Percentiles rank a stretch among this genome's conserved stretches.
Conservation (phyloP, 441 rosid genomes). For the Bruguiera hainesii region DNA sequence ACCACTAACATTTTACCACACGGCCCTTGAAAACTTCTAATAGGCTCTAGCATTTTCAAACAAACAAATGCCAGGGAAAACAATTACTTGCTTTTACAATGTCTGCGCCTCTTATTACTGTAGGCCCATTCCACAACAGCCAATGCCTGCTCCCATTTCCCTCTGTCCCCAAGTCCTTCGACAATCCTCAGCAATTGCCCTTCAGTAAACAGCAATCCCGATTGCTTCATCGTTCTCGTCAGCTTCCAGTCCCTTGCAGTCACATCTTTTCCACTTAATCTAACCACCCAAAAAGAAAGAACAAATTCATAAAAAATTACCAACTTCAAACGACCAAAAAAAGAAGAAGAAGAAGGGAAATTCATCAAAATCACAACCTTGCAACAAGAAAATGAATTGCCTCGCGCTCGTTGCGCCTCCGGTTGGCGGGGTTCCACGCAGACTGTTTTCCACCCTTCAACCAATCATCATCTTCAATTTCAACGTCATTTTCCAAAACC, state of each 20-base stretch:
- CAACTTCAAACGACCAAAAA: background rate
- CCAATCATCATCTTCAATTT: slow-evolving; percentile 35
- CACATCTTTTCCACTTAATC: slow-evolving; percentile 67
- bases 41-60: background rate
- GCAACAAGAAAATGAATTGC: slow-evolving; percentile 64
- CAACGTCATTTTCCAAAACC: slow-evolving; percentile 76
- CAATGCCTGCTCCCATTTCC: slow-evolving; percentile 74
- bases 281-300: slow-evolving; percentile 24
- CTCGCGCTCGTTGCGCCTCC: slow-evolving; percentile 62
- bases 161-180: slow-evolving; percentile 51
- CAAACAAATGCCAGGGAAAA: background rate
- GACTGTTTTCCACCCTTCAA: slow-evolving; percentile 21
- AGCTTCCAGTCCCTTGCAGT: slow-evolving; percentile 81
- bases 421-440: slow-evolving; percentile 40
- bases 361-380: slow-evolving; percentile 34
- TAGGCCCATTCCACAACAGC: slow-evolving; percentile 81
- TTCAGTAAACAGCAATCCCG: slow-evolving; percentile 72
- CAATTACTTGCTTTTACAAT: slow-evolving; percentile 65
- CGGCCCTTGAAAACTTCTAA: too few species aligned
- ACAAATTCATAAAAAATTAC: background rate
- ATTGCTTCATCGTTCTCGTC: slow-evolving; percentile 84
- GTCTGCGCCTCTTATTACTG: slow-evolving; percentile 47
- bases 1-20: too few species aligned
- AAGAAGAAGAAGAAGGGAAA: background rate
- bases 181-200: slow-evolving; percentile 79